Percentiles rank a stretch among this genome's conserved stretches.
Conservation (phyloP, 768 basidiomycete species). For the Russula lepida region DNA sequence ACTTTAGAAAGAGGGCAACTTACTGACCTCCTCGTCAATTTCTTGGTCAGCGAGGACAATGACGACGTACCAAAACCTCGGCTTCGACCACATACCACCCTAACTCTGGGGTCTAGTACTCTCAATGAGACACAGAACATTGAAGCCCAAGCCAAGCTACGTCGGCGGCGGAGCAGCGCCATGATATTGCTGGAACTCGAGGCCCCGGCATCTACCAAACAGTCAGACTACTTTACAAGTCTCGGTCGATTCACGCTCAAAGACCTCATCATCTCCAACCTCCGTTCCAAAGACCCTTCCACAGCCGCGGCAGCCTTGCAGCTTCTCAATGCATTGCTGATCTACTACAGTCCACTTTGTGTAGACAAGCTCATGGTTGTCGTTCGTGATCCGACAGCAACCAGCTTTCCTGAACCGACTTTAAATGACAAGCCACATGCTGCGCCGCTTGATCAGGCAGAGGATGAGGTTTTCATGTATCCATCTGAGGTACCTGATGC, state of each 20-base stretch:
- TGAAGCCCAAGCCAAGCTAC: slow-evolving; percentile 40
- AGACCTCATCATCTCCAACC: slow-evolving; percentile 75
- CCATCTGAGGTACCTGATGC: slow-evolving; percentile 27
- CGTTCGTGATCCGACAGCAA: slow-evolving; percentile 61
- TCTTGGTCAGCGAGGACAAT: slow-evolving; percentile 80
- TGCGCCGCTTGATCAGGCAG: slow-evolving; percentile 24
- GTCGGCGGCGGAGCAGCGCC: slow-evolving; percentile 75
- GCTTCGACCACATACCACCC: slow-evolving; percentile 35
- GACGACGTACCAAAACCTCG: slow-evolving; percentile 48
- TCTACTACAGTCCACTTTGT: slow-evolving; percentile 55
- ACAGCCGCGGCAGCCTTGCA: slow-evolving; percentile 73
- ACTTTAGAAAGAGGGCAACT: slow-evolving; percentile 64
- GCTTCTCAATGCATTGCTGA: slow-evolving; percentile 67
- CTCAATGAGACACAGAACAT: slow-evolving; percentile 30
- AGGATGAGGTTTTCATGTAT: slow-evolving; percentile 43
- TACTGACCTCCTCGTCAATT: slow-evolving; percentile 62
- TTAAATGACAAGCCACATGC: not conserved
- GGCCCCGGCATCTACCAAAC: slow-evolving; percentile 59
- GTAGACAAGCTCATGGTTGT: slow-evolving; percentile 64
- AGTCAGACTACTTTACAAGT: slow-evolving; percentile 77
- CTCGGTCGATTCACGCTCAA: slow-evolving; percentile 87
- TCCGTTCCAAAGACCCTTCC: slow-evolving; percentile 55
- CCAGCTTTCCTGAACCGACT: slow-evolving; percentile 59
- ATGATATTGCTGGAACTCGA: slow-evolving; percentile 87
- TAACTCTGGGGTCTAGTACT: slow-evolving; percentile 32